Percentiles rank a stretch among this genome's conserved stretches.
Evolutionary conservation across 495 filamentous ascomycete genomes (phyloP).

Genomic region (Hypoxylon lienhwacheense): DNA sequence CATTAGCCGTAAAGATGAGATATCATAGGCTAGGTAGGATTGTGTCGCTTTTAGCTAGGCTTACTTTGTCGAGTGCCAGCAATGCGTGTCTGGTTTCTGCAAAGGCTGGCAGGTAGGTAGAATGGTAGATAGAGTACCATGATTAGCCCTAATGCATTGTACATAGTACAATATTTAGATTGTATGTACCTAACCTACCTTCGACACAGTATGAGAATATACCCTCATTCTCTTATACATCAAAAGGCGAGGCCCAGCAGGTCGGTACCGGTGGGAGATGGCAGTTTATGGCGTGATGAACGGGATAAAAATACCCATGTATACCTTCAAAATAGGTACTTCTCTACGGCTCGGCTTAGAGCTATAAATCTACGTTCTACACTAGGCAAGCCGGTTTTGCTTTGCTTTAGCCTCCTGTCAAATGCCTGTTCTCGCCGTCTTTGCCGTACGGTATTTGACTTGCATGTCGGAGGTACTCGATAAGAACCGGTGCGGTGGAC

Average conservation of each 20-base stretch:
- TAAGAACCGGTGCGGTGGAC: conserved; percentile 6
- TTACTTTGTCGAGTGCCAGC: conserved; percentile 10
- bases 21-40: conserved; percentile 15
- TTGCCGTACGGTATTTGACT: too few species aligned
- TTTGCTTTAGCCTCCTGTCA: conserved; percentile 7
- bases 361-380: conserved; percentile 1
- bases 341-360: conserved; percentile 11
- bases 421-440: neutral
- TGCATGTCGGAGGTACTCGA: too few species aligned
- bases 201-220: conserved; percentile 24
- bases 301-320: conserved; percentile 23
- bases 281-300: conserved; percentile 33
- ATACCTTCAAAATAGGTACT: too few species aligned
- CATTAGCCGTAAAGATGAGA: conserved; percentile 1
- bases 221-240: conserved; percentile 2
- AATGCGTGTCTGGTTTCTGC: conserved; percentile 19
- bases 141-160: too few species aligned
- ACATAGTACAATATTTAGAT: too few species aligned
- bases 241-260: conserved; percentile 21
- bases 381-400: too few species aligned
- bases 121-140: conserved; percentile 9
- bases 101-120: conserved; percentile 17
- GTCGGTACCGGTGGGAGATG: conserved; percentile 34
- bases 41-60: conserved; percentile 19
- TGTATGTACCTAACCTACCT: conserved; percentile 15